These are phyloP conservation scores for Delphinella strobiligena DNA, from an alignment of 2,329 filamentous ascomycete species.

Conservation along the genomic window DNA sequence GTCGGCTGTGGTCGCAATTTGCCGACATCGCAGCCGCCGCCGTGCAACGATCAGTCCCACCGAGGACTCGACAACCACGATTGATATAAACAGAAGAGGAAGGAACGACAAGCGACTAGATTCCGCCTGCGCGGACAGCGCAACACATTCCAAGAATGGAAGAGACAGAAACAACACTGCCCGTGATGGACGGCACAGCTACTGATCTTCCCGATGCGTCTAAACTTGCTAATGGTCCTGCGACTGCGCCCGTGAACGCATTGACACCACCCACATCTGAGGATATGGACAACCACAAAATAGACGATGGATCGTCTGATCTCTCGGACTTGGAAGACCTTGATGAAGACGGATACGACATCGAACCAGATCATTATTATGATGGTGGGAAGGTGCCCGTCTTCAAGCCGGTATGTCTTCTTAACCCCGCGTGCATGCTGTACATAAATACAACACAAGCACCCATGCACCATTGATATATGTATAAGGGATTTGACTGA, in stretches of 20 bases:
- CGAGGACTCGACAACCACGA: neutral
- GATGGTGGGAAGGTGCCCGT: constrained; percentile 73
- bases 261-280: constrained; percentile 41
- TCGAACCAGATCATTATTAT: constrained; percentile 79
- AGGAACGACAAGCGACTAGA: neutral
- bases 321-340: constrained; percentile 38
- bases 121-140: too few relatives aligned
- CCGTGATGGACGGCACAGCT: neutral
- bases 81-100: neutral
- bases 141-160: neutral
- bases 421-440: too few relatives aligned
- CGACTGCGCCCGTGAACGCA: constrained; percentile 19
- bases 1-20: neutral
- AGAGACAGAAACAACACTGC: neutral
- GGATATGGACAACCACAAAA: constrained; percentile 32
- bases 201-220: constrained; percentile 4
- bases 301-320: constrained; percentile 31
- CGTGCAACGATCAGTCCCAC: neutral
- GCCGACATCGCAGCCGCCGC: neutral
- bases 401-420: constrained; percentile 63
- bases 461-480: constrained; percentile 1
- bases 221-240: neutral
- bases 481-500: constrained; percentile 10
- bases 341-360: constrained; percentile 60
- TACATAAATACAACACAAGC: neutral